phyloP scores from a whole-genome alignment of 768 basidiomycete genomes.

The Pleurotus tuber-regium region DNA sequence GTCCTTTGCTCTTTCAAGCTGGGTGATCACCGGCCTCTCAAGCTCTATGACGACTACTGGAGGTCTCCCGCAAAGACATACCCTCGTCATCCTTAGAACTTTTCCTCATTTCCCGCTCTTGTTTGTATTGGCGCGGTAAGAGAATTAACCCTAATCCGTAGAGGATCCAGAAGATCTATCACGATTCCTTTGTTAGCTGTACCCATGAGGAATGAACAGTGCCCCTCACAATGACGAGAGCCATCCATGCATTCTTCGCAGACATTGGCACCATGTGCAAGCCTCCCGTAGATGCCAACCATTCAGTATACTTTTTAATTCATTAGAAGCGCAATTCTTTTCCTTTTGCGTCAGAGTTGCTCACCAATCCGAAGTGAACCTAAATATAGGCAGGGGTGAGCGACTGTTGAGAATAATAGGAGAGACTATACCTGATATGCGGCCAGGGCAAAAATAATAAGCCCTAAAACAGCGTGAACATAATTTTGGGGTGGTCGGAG shows the following conservation, averaged over 20 bases:
- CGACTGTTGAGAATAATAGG: slow-evolving; percentile 6
- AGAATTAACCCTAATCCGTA: slow-evolving; percentile 40
- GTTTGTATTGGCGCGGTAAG: slow-evolving; percentile 43
- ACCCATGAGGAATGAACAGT: slow-evolving; percentile 1
- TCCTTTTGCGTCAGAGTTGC: neutral
- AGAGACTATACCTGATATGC: slow-evolving; percentile 40
- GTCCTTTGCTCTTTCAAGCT: neutral
- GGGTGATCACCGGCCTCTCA: too few species aligned
- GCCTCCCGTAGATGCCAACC: slow-evolving; percentile 31
- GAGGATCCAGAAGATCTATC: slow-evolving; percentile 46
- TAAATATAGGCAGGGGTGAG: slow-evolving; percentile 17
- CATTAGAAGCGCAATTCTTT: neutral
- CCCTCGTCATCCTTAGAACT: neutral
- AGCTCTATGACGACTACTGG: neutral
- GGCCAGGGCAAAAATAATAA: slow-evolving; percentile 52
- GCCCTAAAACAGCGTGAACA: slow-evolving; percentile 51
- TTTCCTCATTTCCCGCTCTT: slow-evolving; percentile 28
- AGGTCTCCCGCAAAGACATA: neutral
- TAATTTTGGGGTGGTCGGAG: slow-evolving; percentile 52
- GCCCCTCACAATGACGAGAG: slow-evolving; percentile 36
- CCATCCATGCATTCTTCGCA: slow-evolving; percentile 46
- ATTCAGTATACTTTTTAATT: slow-evolving; percentile 34
- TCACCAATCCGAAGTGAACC: slow-evolving; percentile 45
- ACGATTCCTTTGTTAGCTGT: slow-evolving; percentile 2
- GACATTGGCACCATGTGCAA: slow-evolving; percentile 33